phyloP scores from a whole-genome alignment of 116 monocot species.

The Thalassia testudinum region DNA sequence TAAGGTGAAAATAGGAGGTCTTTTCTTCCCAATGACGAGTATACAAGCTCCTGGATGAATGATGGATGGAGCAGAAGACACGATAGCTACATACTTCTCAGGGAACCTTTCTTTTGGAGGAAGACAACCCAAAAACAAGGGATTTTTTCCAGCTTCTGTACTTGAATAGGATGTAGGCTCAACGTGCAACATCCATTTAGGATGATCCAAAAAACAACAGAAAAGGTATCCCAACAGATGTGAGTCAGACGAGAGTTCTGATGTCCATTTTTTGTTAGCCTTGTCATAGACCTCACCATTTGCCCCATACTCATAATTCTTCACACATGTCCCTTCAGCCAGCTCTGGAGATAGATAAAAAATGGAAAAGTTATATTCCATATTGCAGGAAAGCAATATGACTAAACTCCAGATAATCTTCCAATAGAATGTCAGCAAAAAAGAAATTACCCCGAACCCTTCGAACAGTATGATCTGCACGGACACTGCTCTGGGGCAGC shows the following conservation, averaged over 20 bases:
- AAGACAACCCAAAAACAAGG: conserved; percentile 79
- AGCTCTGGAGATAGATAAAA: conserved; percentile 32
- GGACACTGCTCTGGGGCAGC: conserved; percentile 56
- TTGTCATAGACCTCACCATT: conserved; percentile 39
- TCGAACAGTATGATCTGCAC: conserved; percentile 67
- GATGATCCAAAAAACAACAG: conserved; percentile 88
- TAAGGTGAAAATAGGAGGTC: conserved; percentile 61
- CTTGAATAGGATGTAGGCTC: conserved; percentile 74
- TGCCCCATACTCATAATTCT: conserved; percentile 57
- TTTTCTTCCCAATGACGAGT: conserved; percentile 77
- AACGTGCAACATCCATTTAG: conserved; percentile 91
- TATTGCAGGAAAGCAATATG: background rate
- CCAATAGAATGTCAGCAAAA: background rate
- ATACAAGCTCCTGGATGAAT: conserved; percentile 89
- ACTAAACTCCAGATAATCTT: background rate
- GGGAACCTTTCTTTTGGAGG: conserved; percentile 92
- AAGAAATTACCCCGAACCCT: conserved; percentile 52
- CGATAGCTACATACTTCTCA: conserved; percentile 88
- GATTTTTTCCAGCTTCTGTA: conserved; percentile 75
- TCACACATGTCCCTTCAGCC: conserved; percentile 92
- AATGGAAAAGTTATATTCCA: background rate
- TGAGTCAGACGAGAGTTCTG: conserved; percentile 81
- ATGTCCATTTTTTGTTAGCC: conserved; percentile 39
- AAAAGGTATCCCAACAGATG: conserved; percentile 72
- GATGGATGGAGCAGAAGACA: conserved; percentile 60